A percentile compares a stretch with the other conserved stretches of the same genome.
Conservation (phyloP, 345 rosid genomes). For the Gossypium longicalyx region DNA sequence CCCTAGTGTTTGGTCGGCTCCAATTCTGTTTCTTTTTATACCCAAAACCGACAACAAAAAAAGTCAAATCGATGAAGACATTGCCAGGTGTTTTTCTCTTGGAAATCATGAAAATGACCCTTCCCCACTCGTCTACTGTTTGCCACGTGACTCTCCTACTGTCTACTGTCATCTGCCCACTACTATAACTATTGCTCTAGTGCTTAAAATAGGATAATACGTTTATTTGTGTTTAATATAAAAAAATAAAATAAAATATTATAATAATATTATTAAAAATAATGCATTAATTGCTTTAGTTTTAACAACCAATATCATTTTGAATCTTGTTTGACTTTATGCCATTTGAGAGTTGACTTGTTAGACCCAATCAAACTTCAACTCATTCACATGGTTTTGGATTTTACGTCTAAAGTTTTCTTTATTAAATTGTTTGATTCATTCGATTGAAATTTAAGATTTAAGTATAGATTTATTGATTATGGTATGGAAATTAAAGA, state of each 20-base stretch:
- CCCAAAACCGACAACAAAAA: not conserved
- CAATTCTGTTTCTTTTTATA: too few species aligned
- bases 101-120: not conserved
- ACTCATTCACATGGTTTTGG: not conserved
- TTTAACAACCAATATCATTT: not conserved
- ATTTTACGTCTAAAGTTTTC: not conserved
- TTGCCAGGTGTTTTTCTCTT: not conserved
- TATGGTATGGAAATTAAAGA: not conserved
- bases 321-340: not conserved
- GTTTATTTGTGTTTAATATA: too few species aligned
- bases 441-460: too few species aligned
- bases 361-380: not conserved
- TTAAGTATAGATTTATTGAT: too few species aligned
- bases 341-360: not conserved
- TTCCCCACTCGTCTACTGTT: not conserved
- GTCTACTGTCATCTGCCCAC: not conserved
- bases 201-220: rapidly evolving
- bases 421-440: too few species aligned
- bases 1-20: too few species aligned
- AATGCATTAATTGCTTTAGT: not conserved
- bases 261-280: too few species aligned
- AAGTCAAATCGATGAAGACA: not conserved
- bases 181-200: too few species aligned
- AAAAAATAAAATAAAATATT: too few species aligned
- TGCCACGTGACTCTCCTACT: not conserved